Base-by-base conservation (phyloP, 805 yeast species). In the Lipomyces anomalus region DNA sequence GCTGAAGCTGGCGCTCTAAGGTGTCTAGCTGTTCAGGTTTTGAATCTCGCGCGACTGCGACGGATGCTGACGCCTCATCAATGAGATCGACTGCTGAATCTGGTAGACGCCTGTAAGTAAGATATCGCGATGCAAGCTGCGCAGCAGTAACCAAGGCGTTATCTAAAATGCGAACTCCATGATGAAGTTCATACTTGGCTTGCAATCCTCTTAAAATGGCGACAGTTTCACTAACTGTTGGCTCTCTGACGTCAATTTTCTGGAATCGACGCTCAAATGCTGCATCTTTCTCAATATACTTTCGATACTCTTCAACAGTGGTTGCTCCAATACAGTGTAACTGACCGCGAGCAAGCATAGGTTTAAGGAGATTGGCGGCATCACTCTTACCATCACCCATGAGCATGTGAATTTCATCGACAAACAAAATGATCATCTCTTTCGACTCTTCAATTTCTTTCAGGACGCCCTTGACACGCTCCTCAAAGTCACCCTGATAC, bases 351-450 rank as follows among this genome's bases (percentile, higher is more conserved):
- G 98, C 97, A 54, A 92, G 77, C 75, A 94, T 94, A 32, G 98
- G 98, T 70, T 92, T 92, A 65, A 92, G 78, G 60, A 92, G 76
- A 67, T 92, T 92, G 34, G 98, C 98, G 35, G 95, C 95, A 66
- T 92, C 98, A 52, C 84, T 80, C 69, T 89, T 92, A 64, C 98
- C 98, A 64, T 92, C 95, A 59, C 98, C 98, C 98, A 92, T 92
- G 57, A 92, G 78, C 97, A 92, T 92, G 69, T 92, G 98, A 64
- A 92, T 92, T 69, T 92, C 98, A 69, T 92, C 98, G 59, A 92
- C 85, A 71, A 92, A 92, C 47, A 92, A 74, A 53, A 92, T 80
- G 55, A 92, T 87, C 78, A 88, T 75, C 40, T 79, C 83, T 59
- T 82, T 80, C 5, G 61, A 44, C 1, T 95, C 81, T 57, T 87